A percentile compares a stretch with the other conserved stretches of the same genome.
phyloP scores from a whole-genome alignment of 2,329 filamentous ascomycete genomes.

The Fusarium duplospermum region DNA sequence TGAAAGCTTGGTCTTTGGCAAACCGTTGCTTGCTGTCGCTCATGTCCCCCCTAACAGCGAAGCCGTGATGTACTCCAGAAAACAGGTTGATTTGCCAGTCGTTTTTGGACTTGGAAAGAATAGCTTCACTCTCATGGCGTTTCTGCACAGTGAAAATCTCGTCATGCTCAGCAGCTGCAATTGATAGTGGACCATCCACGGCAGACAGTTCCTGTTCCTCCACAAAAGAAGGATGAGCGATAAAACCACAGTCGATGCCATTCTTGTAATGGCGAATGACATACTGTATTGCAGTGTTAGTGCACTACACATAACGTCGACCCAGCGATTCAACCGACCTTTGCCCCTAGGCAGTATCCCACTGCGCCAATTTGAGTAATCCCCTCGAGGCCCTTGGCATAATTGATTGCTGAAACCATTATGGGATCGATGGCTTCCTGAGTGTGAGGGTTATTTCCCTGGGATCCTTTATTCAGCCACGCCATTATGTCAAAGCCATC shows the following conservation, averaged over 20 bases:
- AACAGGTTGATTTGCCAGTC: neutral
- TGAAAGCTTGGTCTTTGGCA: neutral
- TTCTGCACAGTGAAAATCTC: neutral
- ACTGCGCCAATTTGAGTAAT: constrained; percentile 70
- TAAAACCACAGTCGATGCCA: neutral
- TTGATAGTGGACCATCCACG: neutral
- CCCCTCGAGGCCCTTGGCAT: constrained; percentile 63
- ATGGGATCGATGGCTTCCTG: constrained; percentile 46
- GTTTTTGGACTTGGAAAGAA: neutral
- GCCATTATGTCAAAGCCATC: constrained; percentile 43
- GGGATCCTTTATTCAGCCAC: constrained; percentile 53
- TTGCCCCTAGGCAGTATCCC: constrained; percentile 82
- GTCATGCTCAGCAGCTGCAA: neutral
- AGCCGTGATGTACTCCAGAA: neutral
- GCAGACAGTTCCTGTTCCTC: neutral
- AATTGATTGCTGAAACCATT: constrained; percentile 55
- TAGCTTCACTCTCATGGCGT: neutral
- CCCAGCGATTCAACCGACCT: constrained; percentile 54
- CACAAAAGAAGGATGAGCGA: neutral
- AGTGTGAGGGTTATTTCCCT: constrained; percentile 57
- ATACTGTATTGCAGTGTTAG: neutral
- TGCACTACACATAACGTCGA: neutral
- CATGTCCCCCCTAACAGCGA: neutral
- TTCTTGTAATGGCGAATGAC: neutral
- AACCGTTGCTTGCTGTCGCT: neutral